These are phyloP conservation scores for Penicillium malachiteum DNA, from an alignment of 495 filamentous ascomycete species.

Conservation along the genomic window DNA sequence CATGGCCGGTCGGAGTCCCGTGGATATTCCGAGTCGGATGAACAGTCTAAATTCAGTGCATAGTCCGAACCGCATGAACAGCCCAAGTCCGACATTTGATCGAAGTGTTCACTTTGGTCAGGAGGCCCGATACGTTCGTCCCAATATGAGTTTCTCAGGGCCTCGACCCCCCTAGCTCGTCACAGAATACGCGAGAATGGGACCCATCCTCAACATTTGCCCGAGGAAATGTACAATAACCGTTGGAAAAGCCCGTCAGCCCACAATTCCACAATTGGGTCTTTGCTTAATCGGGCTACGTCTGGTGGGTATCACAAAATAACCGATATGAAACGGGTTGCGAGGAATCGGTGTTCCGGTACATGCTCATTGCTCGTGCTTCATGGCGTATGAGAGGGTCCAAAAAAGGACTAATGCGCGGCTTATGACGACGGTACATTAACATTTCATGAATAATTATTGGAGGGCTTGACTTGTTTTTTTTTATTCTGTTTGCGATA, in stretches of 20 bases:
- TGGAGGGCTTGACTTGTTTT: not conserved
- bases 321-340: not conserved
- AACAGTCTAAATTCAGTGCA: constrained; percentile 20
- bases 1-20: constrained; percentile 18
- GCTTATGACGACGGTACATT: too few species aligned
- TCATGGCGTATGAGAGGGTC: not conserved
- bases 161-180: constrained; percentile 51
- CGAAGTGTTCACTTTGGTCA: constrained; percentile 44
- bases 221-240: constrained; percentile 16
- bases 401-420: not conserved
- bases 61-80: not conserved
- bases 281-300: constrained; percentile 1
- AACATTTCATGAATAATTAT: not conserved
- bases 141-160: constrained; percentile 58
- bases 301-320: not conserved
- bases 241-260: constrained; percentile 1
- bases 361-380: not conserved
- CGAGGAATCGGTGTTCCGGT: not conserved
- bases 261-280: not conserved
- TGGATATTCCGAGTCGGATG: not conserved
- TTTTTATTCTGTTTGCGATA: not conserved
- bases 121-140: constrained; percentile 55
- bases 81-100: constrained; percentile 32
- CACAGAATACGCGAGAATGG: constrained; percentile 34
- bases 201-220: constrained; percentile 43